Percentiles rank a stretch among this genome's conserved stretches.
Evolutionary conservation across 2,329 filamentous ascomycete genomes (phyloP).

Genomic region (Fonsecaea pedrosoi): DNA sequence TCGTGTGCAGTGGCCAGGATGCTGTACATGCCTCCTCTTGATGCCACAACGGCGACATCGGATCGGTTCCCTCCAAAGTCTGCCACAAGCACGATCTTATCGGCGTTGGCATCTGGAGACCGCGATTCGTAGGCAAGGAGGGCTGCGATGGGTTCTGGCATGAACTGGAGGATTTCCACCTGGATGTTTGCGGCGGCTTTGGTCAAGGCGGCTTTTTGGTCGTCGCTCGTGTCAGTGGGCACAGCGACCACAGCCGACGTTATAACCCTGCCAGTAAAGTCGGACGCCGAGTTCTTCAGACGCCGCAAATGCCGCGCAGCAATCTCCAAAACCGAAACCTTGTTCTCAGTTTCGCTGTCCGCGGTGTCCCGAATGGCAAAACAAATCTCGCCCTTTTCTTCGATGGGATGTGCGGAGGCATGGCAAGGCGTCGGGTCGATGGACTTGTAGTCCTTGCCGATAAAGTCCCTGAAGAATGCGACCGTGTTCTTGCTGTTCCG

Average conservation of each 20-base stretch:
- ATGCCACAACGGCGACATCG: slow-evolving; percentile 88
- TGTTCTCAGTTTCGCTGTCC: slow-evolving; percentile 67
- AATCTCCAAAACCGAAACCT: slow-evolving; percentile 78
- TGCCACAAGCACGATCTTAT: slow-evolving; percentile 90
- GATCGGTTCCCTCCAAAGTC: slow-evolving; percentile 92
- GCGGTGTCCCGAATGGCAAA: slow-evolving; percentile 82
- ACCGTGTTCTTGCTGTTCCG: slow-evolving; percentile 93
- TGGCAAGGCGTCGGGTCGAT: slow-evolving; percentile 97
- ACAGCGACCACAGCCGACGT: slow-evolving; percentile 94
- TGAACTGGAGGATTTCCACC: slow-evolving; percentile 89
- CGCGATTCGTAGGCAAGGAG: slow-evolving; percentile 90
- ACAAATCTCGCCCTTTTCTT: slow-evolving; percentile 72
- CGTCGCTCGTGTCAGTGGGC: slow-evolving; percentile 89
- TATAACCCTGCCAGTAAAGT: slow-evolving; percentile 91
- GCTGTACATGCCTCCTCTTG: slow-evolving; percentile 94
- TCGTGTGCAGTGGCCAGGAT: slow-evolving; percentile 92
- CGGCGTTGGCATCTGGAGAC: slow-evolving; percentile 72
- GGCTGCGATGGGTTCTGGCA: slow-evolving; percentile 87
- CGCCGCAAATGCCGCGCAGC: slow-evolving; percentile 84
- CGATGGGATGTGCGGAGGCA: slow-evolving; percentile 86
- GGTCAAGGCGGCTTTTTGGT: slow-evolving; percentile 80
- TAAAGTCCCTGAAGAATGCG: slow-evolving; percentile 93
- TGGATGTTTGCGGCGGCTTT: slow-evolving; percentile 79
- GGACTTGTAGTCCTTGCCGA: slow-evolving; percentile 93
- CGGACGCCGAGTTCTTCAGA: slow-evolving; percentile 80